Conservation (phyloP, 2,329 filamentous ascomycete species). For the Botrytis deweyae region DNA sequence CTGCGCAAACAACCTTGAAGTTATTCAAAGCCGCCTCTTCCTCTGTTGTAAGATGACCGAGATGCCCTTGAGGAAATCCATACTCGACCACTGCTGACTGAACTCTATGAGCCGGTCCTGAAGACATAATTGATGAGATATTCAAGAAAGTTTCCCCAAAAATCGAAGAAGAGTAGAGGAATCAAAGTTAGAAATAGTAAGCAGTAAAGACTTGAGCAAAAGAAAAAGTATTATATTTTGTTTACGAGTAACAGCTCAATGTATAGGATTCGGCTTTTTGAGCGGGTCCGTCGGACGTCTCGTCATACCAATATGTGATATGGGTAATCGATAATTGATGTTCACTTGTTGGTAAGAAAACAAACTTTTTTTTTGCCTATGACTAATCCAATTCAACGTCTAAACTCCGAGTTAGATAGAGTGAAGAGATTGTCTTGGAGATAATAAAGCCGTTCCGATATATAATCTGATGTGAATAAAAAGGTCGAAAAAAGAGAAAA, state of each 20-base stretch:
- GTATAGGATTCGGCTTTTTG: constrained; percentile 1
- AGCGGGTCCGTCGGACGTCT: constrained; percentile 16
- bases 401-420: not conserved
- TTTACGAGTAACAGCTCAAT: not conserved
- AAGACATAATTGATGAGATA: constrained; percentile 29
- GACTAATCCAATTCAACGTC: not conserved
- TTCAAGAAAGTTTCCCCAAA: not conserved
- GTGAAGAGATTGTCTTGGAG: not conserved
- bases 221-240: not conserved
- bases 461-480: not conserved
- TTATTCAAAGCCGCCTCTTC: constrained; percentile 66
- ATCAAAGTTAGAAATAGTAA: not conserved
- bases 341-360: constrained; percentile 4
- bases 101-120: constrained; percentile 38
- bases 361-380: not conserved
- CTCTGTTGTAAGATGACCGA: constrained; percentile 69
- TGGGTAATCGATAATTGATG: not conserved
- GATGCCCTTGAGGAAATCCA: constrained; percentile 73
- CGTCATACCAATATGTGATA: constrained; percentile 2
- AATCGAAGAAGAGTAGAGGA: not conserved
- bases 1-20: constrained; percentile 69
- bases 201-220: not conserved
- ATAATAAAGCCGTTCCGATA: not conserved
- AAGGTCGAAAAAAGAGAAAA: not conserved
- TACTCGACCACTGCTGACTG: constrained; percentile 42